A percentile compares a stretch with the other conserved stretches of the same genome.
phyloP scores from a whole-genome alignment of 495 filamentous ascomycete genomes.

The Annulohypoxylon bovei region DNA sequence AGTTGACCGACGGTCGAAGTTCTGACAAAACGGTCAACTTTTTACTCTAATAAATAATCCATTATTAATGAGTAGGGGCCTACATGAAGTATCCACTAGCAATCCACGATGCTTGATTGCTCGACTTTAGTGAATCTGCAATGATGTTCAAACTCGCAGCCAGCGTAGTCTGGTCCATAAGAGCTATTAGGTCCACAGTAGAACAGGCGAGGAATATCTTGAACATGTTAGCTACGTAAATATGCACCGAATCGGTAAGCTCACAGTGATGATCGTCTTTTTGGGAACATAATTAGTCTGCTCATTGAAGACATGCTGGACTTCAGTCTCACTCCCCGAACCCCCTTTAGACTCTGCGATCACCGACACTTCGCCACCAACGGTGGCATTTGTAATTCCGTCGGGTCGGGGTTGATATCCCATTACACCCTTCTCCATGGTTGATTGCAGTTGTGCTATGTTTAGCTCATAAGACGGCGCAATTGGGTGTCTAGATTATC shows the following conservation, averaged over 20 bases:
- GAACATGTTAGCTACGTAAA: background rate
- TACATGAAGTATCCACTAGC: constrained; percentile 65
- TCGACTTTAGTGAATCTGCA: constrained; percentile 57
- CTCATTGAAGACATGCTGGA: constrained; percentile 58
- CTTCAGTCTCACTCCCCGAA: constrained; percentile 21
- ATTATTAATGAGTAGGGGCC: constrained; percentile 18
- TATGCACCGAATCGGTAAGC: background rate
- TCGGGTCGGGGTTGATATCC: constrained; percentile 9
- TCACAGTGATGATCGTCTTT: constrained; percentile 61
- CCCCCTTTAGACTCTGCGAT: constrained; percentile 4
- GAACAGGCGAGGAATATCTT: constrained; percentile 66
- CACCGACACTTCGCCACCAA: background rate
- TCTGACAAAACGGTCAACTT: constrained; percentile 23
- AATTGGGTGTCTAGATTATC: background rate
- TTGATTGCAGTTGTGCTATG: background rate
- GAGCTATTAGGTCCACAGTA: constrained; percentile 63
- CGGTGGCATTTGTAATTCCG: background rate
- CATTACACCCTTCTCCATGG: constrained; percentile 27
- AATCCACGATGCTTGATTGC: constrained; percentile 63
- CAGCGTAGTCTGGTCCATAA: constrained; percentile 66
- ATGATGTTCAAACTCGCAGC: constrained; percentile 63
- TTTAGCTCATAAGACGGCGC: background rate
- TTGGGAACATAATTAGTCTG: constrained; percentile 66
- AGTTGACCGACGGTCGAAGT: constrained; percentile 68
- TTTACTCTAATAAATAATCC: background rate